Conservation (phyloP, 306 rosid species). For the Abrus precatorius region DNA sequence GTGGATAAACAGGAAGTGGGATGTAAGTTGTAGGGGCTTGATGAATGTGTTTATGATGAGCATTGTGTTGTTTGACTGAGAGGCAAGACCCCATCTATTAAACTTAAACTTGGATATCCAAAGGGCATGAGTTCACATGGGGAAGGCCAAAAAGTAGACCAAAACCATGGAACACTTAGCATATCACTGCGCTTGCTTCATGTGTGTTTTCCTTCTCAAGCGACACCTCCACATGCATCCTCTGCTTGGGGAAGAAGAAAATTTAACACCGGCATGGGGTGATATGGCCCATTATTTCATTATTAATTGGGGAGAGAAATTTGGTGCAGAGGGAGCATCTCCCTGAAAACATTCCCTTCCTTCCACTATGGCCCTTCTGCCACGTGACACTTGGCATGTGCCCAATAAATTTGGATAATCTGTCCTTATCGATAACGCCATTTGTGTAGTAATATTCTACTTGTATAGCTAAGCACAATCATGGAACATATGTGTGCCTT, state of each 20-base stretch:
- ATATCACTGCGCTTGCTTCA: slow-evolving; percentile 35
- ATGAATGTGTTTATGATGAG: slow-evolving; percentile 32
- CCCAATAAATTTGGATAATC: slow-evolving; percentile 37
- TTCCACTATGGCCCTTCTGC: background rate
- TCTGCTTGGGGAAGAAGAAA: slow-evolving; percentile 40
- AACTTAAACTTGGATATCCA: slow-evolving; percentile 46
- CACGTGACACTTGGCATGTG: slow-evolving; percentile 49
- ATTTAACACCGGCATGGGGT: slow-evolving; percentile 43
- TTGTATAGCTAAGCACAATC: background rate
- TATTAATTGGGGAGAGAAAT: slow-evolving; percentile 34
- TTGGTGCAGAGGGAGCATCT: slow-evolving; percentile 35
- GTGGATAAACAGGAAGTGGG: slow-evolving; percentile 35
- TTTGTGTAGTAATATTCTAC: background rate
- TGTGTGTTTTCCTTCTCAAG: slow-evolving; percentile 55
- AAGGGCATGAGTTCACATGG: slow-evolving; percentile 59
- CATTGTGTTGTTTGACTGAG: slow-evolving; percentile 54
- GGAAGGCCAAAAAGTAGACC: slow-evolving; percentile 48
- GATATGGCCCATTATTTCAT: slow-evolving; percentile 35
- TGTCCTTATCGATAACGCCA: slow-evolving; percentile 6
- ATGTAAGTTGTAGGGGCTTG: slow-evolving; percentile 38
- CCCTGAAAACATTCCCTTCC: slow-evolving; percentile 59
- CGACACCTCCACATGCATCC: slow-evolving; percentile 70
- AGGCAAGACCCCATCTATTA: slow-evolving; percentile 51
- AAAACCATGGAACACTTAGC: slow-evolving; percentile 57
- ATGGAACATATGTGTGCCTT: background rate